These are phyloP conservation scores for Diutina neorugosa DNA, from an alignment of 1,139 yeast species.

Conservation along the genomic window DNA sequence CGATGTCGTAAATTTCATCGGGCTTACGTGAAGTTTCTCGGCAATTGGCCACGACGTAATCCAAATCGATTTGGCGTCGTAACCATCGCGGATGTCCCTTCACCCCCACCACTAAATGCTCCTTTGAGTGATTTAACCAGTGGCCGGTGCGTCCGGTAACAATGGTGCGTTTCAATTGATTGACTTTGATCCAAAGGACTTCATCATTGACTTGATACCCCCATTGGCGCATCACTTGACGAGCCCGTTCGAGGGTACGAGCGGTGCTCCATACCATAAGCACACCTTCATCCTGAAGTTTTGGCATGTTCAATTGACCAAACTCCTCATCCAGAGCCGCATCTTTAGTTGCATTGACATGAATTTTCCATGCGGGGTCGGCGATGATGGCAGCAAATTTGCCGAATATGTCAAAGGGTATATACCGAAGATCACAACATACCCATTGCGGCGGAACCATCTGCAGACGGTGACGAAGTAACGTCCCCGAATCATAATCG, in stretches of 20 bases:
- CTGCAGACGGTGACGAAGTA: constrained; percentile 8
- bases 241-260: constrained; percentile 78
- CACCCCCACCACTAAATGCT: constrained; percentile 73
- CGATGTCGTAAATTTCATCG: constrained; percentile 77
- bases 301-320: constrained; percentile 48
- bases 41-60: constrained; percentile 69
- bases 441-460: constrained; percentile 69
- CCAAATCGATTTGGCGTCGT: constrained; percentile 52
- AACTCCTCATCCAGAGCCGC: constrained; percentile 67
- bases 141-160: constrained; percentile 96
- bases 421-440: constrained; percentile 62
- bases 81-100: constrained; percentile 79
- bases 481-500: background rate
- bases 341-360: constrained; percentile 71
- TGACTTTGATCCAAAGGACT: constrained; percentile 81
- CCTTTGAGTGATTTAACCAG: constrained; percentile 93
- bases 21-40: constrained; percentile 88
- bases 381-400: constrained; percentile 81
- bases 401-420: constrained; percentile 62
- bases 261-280: constrained; percentile 91
- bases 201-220: constrained; percentile 74
- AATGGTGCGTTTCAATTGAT: constrained; percentile 76
- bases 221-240: constrained; percentile 67
- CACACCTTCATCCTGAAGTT: constrained; percentile 73
- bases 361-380: constrained; percentile 82